Percentiles rank a stretch among this genome's conserved stretches.
phyloP scores from a whole-genome alignment of 2,329 filamentous ascomycete species.

The Botrytis sinoallii region DNA sequence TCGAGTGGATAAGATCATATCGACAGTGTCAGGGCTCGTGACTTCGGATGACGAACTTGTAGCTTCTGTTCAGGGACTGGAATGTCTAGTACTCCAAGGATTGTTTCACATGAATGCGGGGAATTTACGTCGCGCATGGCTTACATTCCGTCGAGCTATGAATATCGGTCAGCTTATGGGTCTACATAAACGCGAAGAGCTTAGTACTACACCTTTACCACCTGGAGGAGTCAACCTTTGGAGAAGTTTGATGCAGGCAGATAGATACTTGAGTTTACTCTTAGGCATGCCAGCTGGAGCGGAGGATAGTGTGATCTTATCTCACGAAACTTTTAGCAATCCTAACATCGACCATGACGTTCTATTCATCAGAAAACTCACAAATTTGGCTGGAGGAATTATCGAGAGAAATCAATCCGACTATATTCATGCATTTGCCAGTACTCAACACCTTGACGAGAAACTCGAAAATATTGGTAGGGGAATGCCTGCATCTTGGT shows the following conservation, averaged over 20 bases:
- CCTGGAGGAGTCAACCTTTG: slow-evolving; percentile 41
- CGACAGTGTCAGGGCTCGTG: slow-evolving; percentile 38
- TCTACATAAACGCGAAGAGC: slow-evolving; percentile 27
- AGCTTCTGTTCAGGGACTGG: slow-evolving; percentile 48
- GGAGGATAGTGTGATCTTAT: slow-evolving; percentile 22
- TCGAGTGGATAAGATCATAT: slow-evolving; percentile 33
- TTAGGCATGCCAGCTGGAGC: slow-evolving; percentile 32
- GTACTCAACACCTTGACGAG: slow-evolving; percentile 37
- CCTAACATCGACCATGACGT: slow-evolving; percentile 26
- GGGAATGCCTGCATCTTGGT: slow-evolving; percentile 33
- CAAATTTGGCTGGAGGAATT: slow-evolving; percentile 29
- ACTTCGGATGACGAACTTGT: slow-evolving; percentile 48
- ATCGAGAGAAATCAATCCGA: slow-evolving; percentile 34
- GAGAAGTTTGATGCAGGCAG: slow-evolving; percentile 45
- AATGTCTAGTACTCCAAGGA: slow-evolving; percentile 49
- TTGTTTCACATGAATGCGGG: slow-evolving; percentile 48
- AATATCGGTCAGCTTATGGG: slow-evolving; percentile 43
- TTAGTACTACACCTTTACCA: slow-evolving; percentile 1
- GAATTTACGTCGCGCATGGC: slow-evolving; percentile 49
- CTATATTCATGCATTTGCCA: slow-evolving; percentile 30
- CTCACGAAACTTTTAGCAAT: slow-evolving; percentile 33
- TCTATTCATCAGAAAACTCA: slow-evolving; percentile 30
- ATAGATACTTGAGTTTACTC: slow-evolving; percentile 44
- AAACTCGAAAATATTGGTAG: slow-evolving; percentile 31
- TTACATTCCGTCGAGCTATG: slow-evolving; percentile 47